Evolutionary conservation across 2,329 filamentous ascomycete species (phyloP), one percentile per base, ranked within the genome.

Genomic region (Aspergillus sp.): DNA sequence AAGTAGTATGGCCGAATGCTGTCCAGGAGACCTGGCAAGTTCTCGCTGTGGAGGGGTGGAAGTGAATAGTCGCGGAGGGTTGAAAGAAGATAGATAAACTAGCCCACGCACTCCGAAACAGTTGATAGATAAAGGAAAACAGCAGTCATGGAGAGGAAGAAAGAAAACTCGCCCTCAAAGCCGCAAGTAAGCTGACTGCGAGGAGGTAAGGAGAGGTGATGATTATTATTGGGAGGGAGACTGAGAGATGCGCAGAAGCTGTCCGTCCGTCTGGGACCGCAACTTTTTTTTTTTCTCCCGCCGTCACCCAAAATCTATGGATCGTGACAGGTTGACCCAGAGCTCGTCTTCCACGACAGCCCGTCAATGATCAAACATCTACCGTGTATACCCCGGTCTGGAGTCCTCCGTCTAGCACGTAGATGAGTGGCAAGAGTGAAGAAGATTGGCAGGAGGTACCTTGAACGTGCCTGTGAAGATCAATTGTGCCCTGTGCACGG

Each of bases 71-170:
- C 53, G 52, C 39, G 48, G 30, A 53, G 47, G 49, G 39, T 45
- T 48, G 17, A 18, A 50, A 36, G 47, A 53, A 39, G 44, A 43
- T 55, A 39, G 44, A 43, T 55, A 44, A 39, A 43, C 52, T 63
- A 64, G 63, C 60, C 58, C 56, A 62, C 61, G 47, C 52, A 59
- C 56, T 58, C 57, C 51, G 53, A 53, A 55, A 53, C 52, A 17
- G 59, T 65, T 36, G 56, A 64, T 39, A 56, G 53, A 61, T 57
- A 47, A 57, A 53, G 48, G 41, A 56, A 47, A 51, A 60, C 57
- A 50, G 57, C 53, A 62, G 57, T 65, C 61, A 65, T 65, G 59
- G 58, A 60, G 61, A 55, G 57, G 48, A 53, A 55, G 48, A 51
- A 30, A 48, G 38, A 51, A 38, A 22, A 22, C 22, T 34, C 12